Percentiles rank a stretch among this genome's conserved stretches.
These are phyloP conservation scores for Erodium moschatum DNA, from an alignment of 441 rosid genomes.

Conservation along the genomic window DNA sequence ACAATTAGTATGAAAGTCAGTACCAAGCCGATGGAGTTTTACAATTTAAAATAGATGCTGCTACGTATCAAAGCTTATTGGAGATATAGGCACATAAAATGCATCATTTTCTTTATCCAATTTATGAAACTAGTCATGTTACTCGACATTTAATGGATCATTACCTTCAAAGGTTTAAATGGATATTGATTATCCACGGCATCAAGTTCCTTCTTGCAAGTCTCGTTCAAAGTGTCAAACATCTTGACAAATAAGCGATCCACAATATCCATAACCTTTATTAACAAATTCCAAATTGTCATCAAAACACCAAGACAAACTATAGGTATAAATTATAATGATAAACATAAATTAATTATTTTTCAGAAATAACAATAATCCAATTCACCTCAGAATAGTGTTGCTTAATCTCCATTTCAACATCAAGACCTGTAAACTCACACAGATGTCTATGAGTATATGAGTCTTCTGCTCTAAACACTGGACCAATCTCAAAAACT, in stretches of 20 bases:
- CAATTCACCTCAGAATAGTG: slow-evolving; percentile 66
- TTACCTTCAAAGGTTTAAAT: slow-evolving; percentile 76
- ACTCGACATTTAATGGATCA: slow-evolving; percentile 1
- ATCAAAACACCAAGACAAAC: not conserved
- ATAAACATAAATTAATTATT: not conserved
- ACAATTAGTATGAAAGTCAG: slow-evolving; percentile 13
- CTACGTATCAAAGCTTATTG: not conserved
- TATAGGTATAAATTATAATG: not conserved
- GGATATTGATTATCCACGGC: slow-evolving; percentile 69
- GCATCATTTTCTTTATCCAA: not conserved
- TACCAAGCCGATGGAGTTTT: not conserved
- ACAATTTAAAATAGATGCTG: not conserved
- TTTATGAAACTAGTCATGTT: too few species aligned
- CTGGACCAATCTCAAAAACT: slow-evolving; percentile 67
- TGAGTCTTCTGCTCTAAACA: slow-evolving; percentile 77
- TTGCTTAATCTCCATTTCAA: slow-evolving; percentile 71
- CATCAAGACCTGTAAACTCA: slow-evolving; percentile 79
- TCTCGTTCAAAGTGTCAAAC: slow-evolving; percentile 59
- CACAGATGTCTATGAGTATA: slow-evolving; percentile 77
- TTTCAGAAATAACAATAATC: slow-evolving; percentile 14
- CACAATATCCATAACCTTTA: slow-evolving; percentile 81
- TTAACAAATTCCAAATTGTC: slow-evolving; percentile 5
- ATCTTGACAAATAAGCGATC: slow-evolving; percentile 57
- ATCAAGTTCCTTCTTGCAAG: slow-evolving; percentile 60
- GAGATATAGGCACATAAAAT: not conserved